phyloP scores from a whole-genome alignment of 2,329 filamentous ascomycete species.

The Colletotrichum truncatum region DNA sequence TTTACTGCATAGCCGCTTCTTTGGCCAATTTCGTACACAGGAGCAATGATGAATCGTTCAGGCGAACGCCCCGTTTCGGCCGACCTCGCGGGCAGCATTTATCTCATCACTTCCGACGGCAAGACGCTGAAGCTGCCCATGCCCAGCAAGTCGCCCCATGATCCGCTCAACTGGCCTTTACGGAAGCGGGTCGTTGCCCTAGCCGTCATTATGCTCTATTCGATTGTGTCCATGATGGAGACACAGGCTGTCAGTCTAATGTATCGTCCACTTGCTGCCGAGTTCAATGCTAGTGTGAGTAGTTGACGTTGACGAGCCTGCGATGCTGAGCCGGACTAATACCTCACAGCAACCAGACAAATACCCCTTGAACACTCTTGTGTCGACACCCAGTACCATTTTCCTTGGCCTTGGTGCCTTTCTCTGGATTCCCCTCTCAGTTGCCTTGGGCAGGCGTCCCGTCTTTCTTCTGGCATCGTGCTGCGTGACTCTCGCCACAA shows the following conservation, averaged over 20 bases:
- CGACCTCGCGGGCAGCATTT: constrained; percentile 38
- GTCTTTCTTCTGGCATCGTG: constrained; percentile 40
- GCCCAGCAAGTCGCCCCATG: constrained; percentile 39
- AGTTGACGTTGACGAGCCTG: neutral
- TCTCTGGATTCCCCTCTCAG: constrained; percentile 46
- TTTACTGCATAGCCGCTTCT: neutral
- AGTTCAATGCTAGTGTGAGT: constrained; percentile 34
- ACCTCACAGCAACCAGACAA: neutral
- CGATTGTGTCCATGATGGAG: constrained; percentile 33
- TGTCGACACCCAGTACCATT: constrained; percentile 34
- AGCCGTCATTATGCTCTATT: constrained; percentile 31
- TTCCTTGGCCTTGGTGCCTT: constrained; percentile 45
- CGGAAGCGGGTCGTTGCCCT: constrained; percentile 32
- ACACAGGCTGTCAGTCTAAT: constrained; percentile 35
- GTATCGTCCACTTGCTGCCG: constrained; percentile 29
- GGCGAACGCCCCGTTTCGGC: constrained; percentile 14
- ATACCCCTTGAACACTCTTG: constrained; percentile 12
- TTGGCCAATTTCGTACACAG: neutral
- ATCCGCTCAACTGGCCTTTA: constrained; percentile 40
- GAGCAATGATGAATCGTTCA: neutral
- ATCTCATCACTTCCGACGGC: constrained; percentile 42
- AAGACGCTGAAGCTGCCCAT: constrained; percentile 41
- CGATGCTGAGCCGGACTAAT: constrained; percentile 30
- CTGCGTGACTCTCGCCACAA: constrained; percentile 21
- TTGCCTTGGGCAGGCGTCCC: constrained; percentile 47